Evolutionary conservation across 208 protist genomes (phyloP), one percentile per base, ranked within the genome.

Genomic region (Herpetomonas tarakana): DNA sequence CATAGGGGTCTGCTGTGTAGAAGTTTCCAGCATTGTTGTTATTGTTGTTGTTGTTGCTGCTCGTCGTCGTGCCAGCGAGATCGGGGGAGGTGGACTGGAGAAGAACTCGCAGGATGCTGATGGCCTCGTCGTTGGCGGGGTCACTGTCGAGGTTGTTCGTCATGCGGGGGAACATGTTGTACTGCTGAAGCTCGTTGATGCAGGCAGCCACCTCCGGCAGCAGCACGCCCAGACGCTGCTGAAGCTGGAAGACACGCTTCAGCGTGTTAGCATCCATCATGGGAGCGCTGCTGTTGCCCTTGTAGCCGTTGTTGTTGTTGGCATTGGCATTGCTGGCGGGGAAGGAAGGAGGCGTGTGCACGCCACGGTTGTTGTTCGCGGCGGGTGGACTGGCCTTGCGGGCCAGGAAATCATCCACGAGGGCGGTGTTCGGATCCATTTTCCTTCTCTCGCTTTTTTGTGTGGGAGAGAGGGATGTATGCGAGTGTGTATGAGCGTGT

Each of bases 151-250:
- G 21, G 35, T 73, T 6, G 46, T 52, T 26, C 6, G 52, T 38
- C 11, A 56, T 57, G 45, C 65, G 62, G 0, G 68, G 65, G 46
- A 86, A 76, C 31, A 74, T 66, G 52, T 71, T 65, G 38, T 74
- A 69, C 49, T 78, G 60, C 60, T 86, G 74, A 0, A 86, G 69
- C 41, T 81, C 56, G 44, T 56, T 52, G 7, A 86, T 70, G 46
- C 75, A 71, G 2, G 30, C 58, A 50, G 69, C 65, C 27, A 74
- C 79, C 62, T 86, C 71, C 2, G 55, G 64, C 31, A 86, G 64
- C 18, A 80, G 63, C 24, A 44, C 45, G 41, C 74, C 41, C 3
- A 86, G 79, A 0, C 72, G 70, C 50, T 81, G 75, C 62, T 81
- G 73, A 31, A 78, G 19, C 27, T 6, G 45, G 27, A 62, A 38